Evolutionary conservation across 495 filamentous ascomycete genomes (phyloP).

Genomic region (Penicillium pancosmium): DNA sequence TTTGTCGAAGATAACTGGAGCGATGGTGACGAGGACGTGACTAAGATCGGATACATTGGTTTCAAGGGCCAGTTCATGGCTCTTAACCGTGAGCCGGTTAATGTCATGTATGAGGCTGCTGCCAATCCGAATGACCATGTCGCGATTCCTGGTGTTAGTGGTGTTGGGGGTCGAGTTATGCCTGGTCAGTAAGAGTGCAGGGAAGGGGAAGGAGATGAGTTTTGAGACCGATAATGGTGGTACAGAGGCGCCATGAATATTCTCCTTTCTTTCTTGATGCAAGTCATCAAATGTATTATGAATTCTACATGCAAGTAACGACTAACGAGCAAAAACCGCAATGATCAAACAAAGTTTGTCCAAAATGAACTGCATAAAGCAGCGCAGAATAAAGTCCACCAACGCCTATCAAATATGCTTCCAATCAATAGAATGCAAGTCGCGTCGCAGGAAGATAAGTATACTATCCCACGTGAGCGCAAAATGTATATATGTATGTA

Average conservation of each 20-base stretch:
- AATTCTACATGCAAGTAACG: constrained; percentile 7
- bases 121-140: constrained; percentile 88
- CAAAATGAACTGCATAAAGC: constrained; percentile 14
- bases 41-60: constrained; percentile 78
- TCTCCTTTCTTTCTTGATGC: constrained; percentile 1
- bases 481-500: not conserved
- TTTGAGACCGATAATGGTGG: not conserved
- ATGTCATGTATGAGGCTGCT: constrained; percentile 90
- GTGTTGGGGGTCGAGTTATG: constrained; percentile 42
- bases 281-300: constrained; percentile 5
- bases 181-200: constrained; percentile 35
- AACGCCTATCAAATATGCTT: constrained; percentile 35
- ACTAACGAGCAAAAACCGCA: constrained; percentile 16
- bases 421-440: constrained; percentile 18
- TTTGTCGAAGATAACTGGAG: constrained; percentile 76
- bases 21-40: constrained; percentile 73
- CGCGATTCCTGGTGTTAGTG: constrained; percentile 49
- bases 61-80: constrained; percentile 94
- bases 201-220: not conserved
- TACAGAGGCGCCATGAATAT: no score
- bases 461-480: not conserved
- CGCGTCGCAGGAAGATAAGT: not conserved
- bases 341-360: constrained; percentile 8
- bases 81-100: constrained; percentile 77
- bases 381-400: constrained; percentile 14